A percentile compares a stretch with the other conserved stretches of the same genome.
phyloP scores from a whole-genome alignment of 1,139 yeast genomes.

The Debaryomycetaceae sp. region DNA sequence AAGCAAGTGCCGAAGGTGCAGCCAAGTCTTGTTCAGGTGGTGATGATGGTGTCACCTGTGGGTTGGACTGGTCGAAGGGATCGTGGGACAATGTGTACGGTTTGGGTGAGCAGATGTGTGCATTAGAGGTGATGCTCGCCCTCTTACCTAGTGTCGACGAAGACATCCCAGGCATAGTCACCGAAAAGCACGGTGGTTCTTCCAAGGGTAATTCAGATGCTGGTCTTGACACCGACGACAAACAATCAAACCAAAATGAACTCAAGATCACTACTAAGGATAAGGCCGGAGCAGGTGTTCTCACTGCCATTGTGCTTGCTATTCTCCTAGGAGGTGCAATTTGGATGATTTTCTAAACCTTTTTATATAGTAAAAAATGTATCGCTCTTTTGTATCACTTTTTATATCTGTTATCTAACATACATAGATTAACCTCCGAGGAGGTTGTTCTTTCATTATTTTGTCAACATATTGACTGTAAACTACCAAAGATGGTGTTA shows the following conservation, averaged over 20 bases:
- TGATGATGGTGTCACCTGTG: constrained; percentile 73
- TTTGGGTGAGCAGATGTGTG: constrained; percentile 75
- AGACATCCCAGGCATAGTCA: constrained; percentile 29
- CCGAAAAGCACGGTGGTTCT: constrained; percentile 46
- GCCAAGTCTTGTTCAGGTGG: constrained; percentile 75
- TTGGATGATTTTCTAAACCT: constrained; percentile 41
- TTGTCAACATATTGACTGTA: too few species aligned
- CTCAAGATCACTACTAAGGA: constrained; percentile 33
- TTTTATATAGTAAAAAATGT: background rate
- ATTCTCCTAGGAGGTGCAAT: constrained; percentile 36
- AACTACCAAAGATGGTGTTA: constrained; percentile 32
- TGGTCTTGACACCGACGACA: constrained; percentile 32
- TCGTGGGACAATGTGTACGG: constrained; percentile 69
- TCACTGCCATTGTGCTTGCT: constrained; percentile 42
- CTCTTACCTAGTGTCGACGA: constrained; percentile 18
- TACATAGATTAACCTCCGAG: too few species aligned
- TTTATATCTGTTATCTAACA: too few species aligned
- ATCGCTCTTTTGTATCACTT: too few species aligned
- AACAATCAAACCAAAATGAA: constrained; percentile 25
- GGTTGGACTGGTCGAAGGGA: constrained; percentile 55
- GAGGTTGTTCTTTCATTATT: background rate
- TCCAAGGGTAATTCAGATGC: constrained; percentile 45
- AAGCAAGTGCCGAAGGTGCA: constrained; percentile 59
- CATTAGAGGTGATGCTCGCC: constrained; percentile 60
- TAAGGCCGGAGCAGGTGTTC: constrained; percentile 48